Evolutionary conservation across 306 rosid genomes (phyloP).

Genomic region (Cicer judaicum): DNA sequence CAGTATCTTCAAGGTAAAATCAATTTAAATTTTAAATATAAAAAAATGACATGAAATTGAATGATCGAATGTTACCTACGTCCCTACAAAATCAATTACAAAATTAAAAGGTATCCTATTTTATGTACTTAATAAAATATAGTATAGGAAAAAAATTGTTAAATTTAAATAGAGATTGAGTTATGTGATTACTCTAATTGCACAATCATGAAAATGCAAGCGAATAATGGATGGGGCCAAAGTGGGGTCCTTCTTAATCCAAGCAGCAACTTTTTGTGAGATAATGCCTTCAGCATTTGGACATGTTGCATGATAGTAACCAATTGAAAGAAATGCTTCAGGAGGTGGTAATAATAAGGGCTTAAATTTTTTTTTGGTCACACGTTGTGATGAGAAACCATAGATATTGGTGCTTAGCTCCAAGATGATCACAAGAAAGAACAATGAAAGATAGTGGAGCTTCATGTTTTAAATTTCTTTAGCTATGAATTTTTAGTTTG

Average conservation of each 20-base stretch:
- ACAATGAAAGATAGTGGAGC: conserved; percentile 33
- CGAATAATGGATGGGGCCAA: conserved; percentile 78
- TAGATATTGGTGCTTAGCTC: conserved; percentile 31
- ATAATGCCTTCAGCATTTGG: conserved; percentile 77
- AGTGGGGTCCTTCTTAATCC: conserved; percentile 69
- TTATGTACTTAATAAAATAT: neutral
- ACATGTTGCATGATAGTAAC: conserved; percentile 60
- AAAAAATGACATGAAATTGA: too few relatives aligned
- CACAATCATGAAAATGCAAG: conserved; percentile 86
- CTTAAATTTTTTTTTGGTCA: neutral
- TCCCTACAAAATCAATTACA: too few relatives aligned
- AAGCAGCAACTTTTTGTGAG: conserved; percentile 60
- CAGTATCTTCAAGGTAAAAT: too few relatives aligned
- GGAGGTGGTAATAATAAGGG: conserved; percentile 30
- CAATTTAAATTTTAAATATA: too few relatives aligned
- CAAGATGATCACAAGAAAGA: conserved; percentile 48
- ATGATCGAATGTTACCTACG: neutral
- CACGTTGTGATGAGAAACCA: conserved; percentile 25
- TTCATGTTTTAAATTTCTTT: conserved; percentile 49
- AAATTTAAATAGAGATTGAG: conserved; percentile 36
- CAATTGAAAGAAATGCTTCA: conserved; percentile 54
- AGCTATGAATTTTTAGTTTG: neutral
- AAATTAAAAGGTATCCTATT: too few relatives aligned
- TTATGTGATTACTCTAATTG: conserved; percentile 59
- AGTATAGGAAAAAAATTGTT: neutral